These are phyloP conservation scores for Pythium sukuiense DNA, from an alignment of 352 stramenopile species.

Conservation along the genomic window DNA sequence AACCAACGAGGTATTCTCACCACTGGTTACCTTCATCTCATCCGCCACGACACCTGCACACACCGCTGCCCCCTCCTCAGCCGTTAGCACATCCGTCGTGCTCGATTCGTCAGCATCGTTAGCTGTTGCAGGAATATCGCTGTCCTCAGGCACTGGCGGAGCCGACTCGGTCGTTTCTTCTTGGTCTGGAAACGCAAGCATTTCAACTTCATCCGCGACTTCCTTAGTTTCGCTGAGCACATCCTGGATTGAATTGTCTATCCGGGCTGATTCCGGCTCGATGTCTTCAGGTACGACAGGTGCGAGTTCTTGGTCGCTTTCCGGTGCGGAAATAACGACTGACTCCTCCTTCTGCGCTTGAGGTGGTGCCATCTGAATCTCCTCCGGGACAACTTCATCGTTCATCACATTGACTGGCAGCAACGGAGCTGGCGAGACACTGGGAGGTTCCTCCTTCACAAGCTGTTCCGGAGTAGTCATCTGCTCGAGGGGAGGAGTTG, in stretches of 20 bases:
- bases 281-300: conserved; percentile 2
- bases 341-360: not conserved
- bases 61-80: not conserved
- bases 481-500: not conserved
- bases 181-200: conserved; percentile 1
- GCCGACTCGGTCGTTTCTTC: conserved; percentile 2
- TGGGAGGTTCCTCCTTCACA: not conserved
- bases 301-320: not conserved
- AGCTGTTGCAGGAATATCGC: not conserved
- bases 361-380: not conserved
- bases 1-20: not conserved
- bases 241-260: not conserved
- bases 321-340: not conserved
- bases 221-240: not conserved
- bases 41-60: not conserved
- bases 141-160: not conserved
- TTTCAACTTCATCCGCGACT: not conserved
- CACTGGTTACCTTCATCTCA: too few relatives aligned
- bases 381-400: not conserved
- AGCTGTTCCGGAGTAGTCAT: not conserved
- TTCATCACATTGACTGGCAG: not conserved
- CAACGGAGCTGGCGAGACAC: not conserved
- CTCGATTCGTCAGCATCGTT: not conserved
- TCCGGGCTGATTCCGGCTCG: not conserved
- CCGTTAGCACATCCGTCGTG: not conserved